Evolutionary conservation across 2,329 filamentous ascomycete genomes (phyloP), one percentile per base, ranked within the genome.

Genomic region (Purpureocillium lavendulum): DNA sequence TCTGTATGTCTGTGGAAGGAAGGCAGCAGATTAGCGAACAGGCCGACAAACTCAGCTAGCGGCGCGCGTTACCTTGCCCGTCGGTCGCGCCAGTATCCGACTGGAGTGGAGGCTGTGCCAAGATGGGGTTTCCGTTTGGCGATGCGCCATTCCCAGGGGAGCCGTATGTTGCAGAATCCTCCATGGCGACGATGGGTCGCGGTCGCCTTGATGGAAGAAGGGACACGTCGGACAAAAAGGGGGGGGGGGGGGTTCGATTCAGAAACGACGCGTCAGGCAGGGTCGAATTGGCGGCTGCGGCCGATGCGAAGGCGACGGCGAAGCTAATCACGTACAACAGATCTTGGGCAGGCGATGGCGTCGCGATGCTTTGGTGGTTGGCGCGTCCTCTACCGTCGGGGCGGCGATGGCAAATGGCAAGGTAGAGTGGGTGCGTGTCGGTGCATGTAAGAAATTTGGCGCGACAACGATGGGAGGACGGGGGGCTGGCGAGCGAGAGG

Each of bases 141-240:
- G 76, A 77, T 47, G 67, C 69, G 51, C 65, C 72, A 53, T 72
- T 73, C 48, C 64, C 67, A 36, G 76, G 71, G 46, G 75, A 79
- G 58, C 69, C 76, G 51, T 75, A 78, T 49, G 62, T 73, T 51
- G 69, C 61, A 45, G 70, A 66, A 48, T 75, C 75, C 45, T 81
- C 77, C 77, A 82, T 82, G 39, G 56, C 64, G 13, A 36, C 43
- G 42, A 44, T 33, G 38, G 40, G 40, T 43, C 46, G 46, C 40
- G 40, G 43, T 43, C 21, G 40, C 36, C 29, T 40, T 26, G 21
- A 26, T 26, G 21, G 10, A 26, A n/a, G n/a, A 26, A 26, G 21
- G 10, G 21, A 26, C 21, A 26, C 21, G 21, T 26, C 21, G 6
- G 21, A 5, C 21, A 10, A 6, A 5, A 26, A 26, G 10, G 21